Conservation (phyloP, 1,139 yeast species). For the Zygoascus meyerae region DNA sequence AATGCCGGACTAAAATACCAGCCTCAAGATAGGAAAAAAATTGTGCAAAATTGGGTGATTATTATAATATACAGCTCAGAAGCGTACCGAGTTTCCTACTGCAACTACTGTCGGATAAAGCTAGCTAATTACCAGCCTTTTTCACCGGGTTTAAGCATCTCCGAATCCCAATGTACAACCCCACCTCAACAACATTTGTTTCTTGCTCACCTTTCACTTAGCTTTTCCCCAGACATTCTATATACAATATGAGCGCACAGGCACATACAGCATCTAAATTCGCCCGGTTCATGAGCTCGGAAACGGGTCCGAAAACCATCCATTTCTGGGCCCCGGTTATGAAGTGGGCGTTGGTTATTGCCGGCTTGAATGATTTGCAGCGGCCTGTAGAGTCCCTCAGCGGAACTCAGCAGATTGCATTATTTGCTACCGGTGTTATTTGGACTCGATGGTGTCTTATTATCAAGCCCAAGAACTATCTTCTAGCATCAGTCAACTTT, state of each 20-base stretch:
- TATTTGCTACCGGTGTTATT: conserved; percentile 85
- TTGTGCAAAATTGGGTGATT: too few species aligned
- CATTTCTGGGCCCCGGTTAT: conserved; percentile 82
- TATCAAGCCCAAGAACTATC: conserved; percentile 78
- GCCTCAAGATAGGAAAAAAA: too few species aligned
- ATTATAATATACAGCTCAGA: too few species aligned
- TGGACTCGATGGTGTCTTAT: conserved; percentile 99
- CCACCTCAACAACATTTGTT: not conserved
- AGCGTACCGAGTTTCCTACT: too few species aligned
- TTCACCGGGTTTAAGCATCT: not conserved
- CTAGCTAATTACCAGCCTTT: not conserved
- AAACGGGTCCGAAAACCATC: conserved; percentile 91
- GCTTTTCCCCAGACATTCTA: not conserved
- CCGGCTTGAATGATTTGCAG: conserved; percentile 78
- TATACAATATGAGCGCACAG: conserved; percentile 42
- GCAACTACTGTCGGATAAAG: too few species aligned
- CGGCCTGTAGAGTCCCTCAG: conserved; percentile 90
- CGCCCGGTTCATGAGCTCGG: conserved; percentile 68
- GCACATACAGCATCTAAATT: conserved; percentile 39
- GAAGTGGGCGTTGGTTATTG: conserved; percentile 83
- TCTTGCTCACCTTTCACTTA: not conserved
- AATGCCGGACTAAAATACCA: too few species aligned
- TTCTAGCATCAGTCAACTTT: conserved; percentile 90
- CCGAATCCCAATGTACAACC: not conserved
- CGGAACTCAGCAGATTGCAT: conserved; percentile 88